A percentile compares a stretch with the other conserved stretches of the same genome.
Conservation (phyloP, 1,139 yeast species). For the Geotrichum candidum region DNA sequence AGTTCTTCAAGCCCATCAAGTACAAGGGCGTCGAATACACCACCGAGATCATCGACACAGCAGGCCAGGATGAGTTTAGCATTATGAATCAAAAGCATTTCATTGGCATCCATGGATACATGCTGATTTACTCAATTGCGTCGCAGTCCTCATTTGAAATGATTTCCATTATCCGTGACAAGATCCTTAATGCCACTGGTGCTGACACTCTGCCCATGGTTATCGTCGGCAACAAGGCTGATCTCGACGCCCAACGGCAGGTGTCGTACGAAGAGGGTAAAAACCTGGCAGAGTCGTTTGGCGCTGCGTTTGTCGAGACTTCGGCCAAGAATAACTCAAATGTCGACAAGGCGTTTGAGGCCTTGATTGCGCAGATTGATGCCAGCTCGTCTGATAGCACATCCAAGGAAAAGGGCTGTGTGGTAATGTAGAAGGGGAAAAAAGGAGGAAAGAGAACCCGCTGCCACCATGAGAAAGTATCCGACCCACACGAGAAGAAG, state of each 20-base stretch:
- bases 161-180: conserved; percentile 72
- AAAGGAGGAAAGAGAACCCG: not conserved
- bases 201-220: conserved; percentile 71
- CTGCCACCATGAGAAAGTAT: too few species aligned
- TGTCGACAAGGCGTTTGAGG: conserved; percentile 59
- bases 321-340: conserved; percentile 73
- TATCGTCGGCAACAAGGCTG: conserved; percentile 79
- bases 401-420: conserved; percentile 35
- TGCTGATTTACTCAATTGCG: conserved; percentile 76
- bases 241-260: conserved; percentile 54
- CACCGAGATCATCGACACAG: conserved; percentile 84
- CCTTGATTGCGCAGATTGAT: conserved; percentile 68
- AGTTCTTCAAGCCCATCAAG: conserved; percentile 65
- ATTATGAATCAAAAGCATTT: conserved; percentile 77
- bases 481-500: too few species aligned
- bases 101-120: conserved; percentile 80
- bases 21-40: conserved; percentile 73
- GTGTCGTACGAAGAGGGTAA: conserved; percentile 62
- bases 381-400: conserved; percentile 46
- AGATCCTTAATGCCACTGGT: conserved; percentile 72
- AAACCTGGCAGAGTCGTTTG: conserved; percentile 54
- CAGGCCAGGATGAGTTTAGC: conserved; percentile 86
- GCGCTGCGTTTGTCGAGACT: conserved; percentile 70
- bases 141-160: conserved; percentile 75
- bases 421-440: conserved; percentile 21